Conservation (phyloP, 495 filamentous ascomycete genomes). For the Aspergillus conjunctus region DNA sequence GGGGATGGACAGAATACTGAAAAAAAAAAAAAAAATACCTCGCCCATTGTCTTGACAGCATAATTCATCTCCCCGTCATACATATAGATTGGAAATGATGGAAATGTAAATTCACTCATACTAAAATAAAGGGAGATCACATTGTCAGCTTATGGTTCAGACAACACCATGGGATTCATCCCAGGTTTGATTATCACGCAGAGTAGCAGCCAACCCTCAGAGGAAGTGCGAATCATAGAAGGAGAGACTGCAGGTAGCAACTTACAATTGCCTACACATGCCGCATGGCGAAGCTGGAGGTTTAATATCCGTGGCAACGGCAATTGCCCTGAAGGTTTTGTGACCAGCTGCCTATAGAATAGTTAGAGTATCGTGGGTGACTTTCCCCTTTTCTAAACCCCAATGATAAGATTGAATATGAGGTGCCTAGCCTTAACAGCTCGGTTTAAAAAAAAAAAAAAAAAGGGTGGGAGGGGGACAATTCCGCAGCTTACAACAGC, state of each 20-base stretch:
- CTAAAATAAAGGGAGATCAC: constrained; percentile 38
- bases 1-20: background rate
- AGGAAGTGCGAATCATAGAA: background rate
- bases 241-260: constrained; percentile 3
- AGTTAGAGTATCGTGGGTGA: background rate
- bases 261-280: constrained; percentile 58
- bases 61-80: constrained; percentile 74
- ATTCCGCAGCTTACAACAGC: constrained; percentile 60
- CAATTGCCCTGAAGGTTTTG: constrained; percentile 74
- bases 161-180: background rate
- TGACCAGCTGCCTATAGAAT: constrained; percentile 58
- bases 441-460: background rate
- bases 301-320: constrained; percentile 78
- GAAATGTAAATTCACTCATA: constrained; percentile 75
- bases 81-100: constrained; percentile 82
- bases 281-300: constrained; percentile 75
- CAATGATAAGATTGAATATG: too few relatives aligned
- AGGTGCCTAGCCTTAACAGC: background rate
- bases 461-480: background rate
- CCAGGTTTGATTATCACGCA: background rate
- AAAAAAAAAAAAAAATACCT: constrained; percentile 48
- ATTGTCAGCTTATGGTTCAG: background rate
- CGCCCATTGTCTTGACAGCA: constrained; percentile 69
- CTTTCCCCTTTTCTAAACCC: background rate
- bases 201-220: background rate